These are phyloP conservation scores for Larix sibirica DNA, from an alignment of 83 land plant genomes.

Conservation along the genomic window DNA sequence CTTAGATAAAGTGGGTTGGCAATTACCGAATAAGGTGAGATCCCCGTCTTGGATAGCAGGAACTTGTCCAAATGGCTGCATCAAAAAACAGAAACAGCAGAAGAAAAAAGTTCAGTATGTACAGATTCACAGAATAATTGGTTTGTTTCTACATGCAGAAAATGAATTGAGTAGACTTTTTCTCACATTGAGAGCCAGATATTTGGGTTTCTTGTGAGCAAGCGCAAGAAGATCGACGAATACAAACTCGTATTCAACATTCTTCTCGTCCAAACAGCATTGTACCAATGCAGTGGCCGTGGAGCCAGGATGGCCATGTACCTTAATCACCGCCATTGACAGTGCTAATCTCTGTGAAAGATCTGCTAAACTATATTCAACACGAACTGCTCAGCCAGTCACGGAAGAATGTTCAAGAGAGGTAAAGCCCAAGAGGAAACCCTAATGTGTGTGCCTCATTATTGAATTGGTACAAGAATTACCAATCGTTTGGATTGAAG, in stretches of 20 bases:
- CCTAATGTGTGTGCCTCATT: too few species aligned
- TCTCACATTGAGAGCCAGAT: not conserved
- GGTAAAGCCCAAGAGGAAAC: too few species aligned
- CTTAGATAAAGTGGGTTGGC: too few species aligned
- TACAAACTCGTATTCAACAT: not conserved
- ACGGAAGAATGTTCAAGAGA: too few species aligned
- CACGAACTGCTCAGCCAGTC: too few species aligned
- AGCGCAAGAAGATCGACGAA: not conserved
- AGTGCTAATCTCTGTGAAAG: too few species aligned
- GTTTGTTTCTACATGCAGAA: too few species aligned
- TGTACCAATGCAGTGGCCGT: conserved; percentile 34
- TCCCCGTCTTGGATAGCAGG: conserved; percentile 55
- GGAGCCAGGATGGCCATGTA: conserved; percentile 46
- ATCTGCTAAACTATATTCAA: too few species aligned
- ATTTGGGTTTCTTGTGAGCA: not conserved
- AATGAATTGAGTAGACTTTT: not conserved
- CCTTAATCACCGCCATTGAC: conserved; percentile 6
- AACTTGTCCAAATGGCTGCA: conserved; percentile 62
- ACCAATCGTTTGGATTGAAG: too few species aligned
- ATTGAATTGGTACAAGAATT: too few species aligned
- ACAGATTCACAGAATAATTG: too few species aligned
- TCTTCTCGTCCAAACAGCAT: not conserved
- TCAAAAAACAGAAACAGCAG: not conserved
- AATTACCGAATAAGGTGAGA: conserved; percentile 40
- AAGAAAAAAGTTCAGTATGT: too few species aligned